Percentiles rank a stretch among this genome's conserved stretches.
Conservation (phyloP, 2,329 filamentous ascomycete genomes). For the Pseudonectria buxi region DNA sequence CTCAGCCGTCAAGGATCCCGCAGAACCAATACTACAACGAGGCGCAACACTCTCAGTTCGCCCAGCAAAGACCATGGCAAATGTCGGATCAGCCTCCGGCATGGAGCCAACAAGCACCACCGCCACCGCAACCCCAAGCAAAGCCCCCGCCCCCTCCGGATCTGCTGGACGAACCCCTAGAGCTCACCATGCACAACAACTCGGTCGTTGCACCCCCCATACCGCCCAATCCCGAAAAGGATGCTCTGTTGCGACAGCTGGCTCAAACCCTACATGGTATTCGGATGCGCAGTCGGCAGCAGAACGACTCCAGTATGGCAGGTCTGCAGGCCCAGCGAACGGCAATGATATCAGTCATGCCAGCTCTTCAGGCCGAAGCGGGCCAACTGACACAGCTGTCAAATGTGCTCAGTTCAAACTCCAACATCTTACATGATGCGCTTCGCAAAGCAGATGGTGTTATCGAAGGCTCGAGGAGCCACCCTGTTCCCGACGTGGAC, state of each 20-base stretch:
- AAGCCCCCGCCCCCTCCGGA: slow-evolving; percentile 39
- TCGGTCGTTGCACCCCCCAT: slow-evolving; percentile 70
- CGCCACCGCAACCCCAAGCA: slow-evolving; percentile 14
- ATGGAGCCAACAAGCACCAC: slow-evolving; percentile 19
- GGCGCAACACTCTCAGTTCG: slow-evolving; percentile 9
- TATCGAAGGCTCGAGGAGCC: slow-evolving; percentile 63
- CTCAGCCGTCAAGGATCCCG: slow-evolving; percentile 7
- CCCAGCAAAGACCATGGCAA: slow-evolving; percentile 20
- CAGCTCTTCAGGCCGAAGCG: slow-evolving; percentile 67
- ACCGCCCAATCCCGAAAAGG: slow-evolving; percentile 92
- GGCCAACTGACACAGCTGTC: slow-evolving; percentile 64
- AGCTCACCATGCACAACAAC: slow-evolving; percentile 41
- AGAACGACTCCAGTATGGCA: slow-evolving; percentile 67
- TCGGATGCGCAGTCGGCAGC: slow-evolving; percentile 60
- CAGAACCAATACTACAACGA: slow-evolving; percentile 15
- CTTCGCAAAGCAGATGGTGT: slow-evolving; percentile 72
- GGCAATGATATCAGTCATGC: slow-evolving; percentile 66
- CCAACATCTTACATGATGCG: slow-evolving; percentile 67
- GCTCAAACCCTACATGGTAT: slow-evolving; percentile 62
- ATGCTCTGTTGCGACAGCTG: slow-evolving; percentile 73
- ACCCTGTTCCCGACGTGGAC: slow-evolving; percentile 71
- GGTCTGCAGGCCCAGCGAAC: slow-evolving; percentile 72
- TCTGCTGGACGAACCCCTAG: slow-evolving; percentile 50
- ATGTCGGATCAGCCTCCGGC: slow-evolving; percentile 14
- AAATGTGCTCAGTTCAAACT: slow-evolving; percentile 66